Evolutionary conservation across 106 monocot species (phyloP).

Genomic region (Apostasia shenzhenica): DNA sequence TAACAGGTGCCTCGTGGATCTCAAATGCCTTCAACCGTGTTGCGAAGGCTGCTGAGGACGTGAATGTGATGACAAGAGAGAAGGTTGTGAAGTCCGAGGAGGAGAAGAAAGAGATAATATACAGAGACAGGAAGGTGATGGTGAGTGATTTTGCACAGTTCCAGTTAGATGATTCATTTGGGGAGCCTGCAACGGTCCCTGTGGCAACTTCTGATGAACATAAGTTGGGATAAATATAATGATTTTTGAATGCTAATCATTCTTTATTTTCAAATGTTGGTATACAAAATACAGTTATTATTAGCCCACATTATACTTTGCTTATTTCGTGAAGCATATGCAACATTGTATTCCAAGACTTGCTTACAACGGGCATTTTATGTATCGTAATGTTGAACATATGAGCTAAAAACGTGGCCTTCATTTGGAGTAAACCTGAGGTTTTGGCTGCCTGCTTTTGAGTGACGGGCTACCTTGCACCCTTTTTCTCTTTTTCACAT

Average conservation of each 20-base stretch:
- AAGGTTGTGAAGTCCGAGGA: slow-evolving; percentile 65
- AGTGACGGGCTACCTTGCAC: too few species aligned
- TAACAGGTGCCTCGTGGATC: slow-evolving; percentile 68
- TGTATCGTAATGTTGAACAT: too few species aligned
- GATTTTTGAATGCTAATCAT: background rate
- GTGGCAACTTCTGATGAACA: slow-evolving; percentile 26
- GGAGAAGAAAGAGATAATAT: slow-evolving; percentile 47
- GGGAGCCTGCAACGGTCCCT: slow-evolving; percentile 35
- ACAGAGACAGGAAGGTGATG: slow-evolving; percentile 37
- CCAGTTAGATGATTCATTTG: slow-evolving; percentile 39
- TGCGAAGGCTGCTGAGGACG: slow-evolving; percentile 58
- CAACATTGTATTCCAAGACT: too few species aligned
- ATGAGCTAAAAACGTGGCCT: too few species aligned
- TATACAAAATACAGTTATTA: too few species aligned
- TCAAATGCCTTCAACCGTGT: slow-evolving; percentile 46
- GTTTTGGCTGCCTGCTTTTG: too few species aligned
- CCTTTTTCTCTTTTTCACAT: too few species aligned
- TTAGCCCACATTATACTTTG: too few species aligned
- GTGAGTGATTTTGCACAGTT: slow-evolving; percentile 40
- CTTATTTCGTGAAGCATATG: too few species aligned
- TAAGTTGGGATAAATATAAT: slow-evolving; percentile 19
- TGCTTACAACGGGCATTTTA: too few species aligned
- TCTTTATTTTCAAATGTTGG: background rate
- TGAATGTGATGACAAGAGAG: slow-evolving; percentile 58
- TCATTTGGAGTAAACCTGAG: too few species aligned